phyloP scores from a whole-genome alignment of 2,329 filamentous ascomycete species.

The Incumbomyces delicatus region DNA sequence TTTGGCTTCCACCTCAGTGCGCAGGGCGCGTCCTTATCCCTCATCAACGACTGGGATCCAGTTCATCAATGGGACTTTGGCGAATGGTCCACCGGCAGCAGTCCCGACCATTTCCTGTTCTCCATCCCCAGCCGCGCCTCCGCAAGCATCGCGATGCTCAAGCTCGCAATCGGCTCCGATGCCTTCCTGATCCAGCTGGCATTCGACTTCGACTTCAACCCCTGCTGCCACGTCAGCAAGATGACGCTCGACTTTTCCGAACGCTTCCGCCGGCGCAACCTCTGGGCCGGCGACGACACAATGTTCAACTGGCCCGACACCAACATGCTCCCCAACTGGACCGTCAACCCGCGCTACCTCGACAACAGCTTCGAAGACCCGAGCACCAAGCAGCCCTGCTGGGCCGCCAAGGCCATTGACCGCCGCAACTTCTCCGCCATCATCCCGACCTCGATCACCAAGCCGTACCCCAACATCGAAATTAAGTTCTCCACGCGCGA shows the following conservation, averaged over 20 bases:
- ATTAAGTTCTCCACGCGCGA: neutral
- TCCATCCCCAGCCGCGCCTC: neutral
- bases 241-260: constrained; percentile 5
- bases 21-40: neutral
- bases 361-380: constrained; percentile 1
- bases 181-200: constrained; percentile 1
- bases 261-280: neutral
- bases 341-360: neutral
- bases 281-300: neutral
- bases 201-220: constrained; percentile 7
- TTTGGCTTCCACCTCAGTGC: constrained; percentile 2
- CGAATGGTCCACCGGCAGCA: neutral
- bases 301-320: neutral
- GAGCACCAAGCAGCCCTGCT: neutral
- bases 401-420: constrained; percentile 2
- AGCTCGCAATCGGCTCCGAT: neutral
- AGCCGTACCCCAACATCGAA: neutral
- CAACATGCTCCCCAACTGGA: neutral
- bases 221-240: constrained; percentile 2
- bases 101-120: neutral
- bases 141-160: constrained; percentile 4
- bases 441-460: neutral
- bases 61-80: neutral
- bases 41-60: constrained; percentile 4
- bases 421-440: neutral